These are phyloP conservation scores for Boletus pseudo-olivaceus DNA, from an alignment of 768 basidiomycete genomes.

Conservation along the genomic window DNA sequence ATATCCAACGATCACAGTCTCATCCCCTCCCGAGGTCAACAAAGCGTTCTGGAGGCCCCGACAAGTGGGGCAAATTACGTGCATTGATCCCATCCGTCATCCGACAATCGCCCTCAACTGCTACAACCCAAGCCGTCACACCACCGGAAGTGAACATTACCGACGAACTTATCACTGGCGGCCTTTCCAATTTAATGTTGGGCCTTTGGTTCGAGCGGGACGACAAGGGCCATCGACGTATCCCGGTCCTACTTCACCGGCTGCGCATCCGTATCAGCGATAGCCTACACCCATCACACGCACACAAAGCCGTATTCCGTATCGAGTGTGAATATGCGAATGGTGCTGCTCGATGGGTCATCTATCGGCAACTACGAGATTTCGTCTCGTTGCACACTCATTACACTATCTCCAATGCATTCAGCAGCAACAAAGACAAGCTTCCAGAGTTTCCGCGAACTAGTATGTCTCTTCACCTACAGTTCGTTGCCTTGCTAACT, in stretches of 20 bases:
- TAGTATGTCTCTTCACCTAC: slow-evolving; percentile 39
- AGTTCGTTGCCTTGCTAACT: not conserved
- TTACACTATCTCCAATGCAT: slow-evolving; percentile 81
- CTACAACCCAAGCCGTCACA: slow-evolving; percentile 44
- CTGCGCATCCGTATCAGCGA: slow-evolving; percentile 83
- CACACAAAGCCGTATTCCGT: slow-evolving; percentile 76
- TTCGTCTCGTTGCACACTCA: slow-evolving; percentile 88
- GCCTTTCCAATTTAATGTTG: slow-evolving; percentile 74
- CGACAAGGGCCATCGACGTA: slow-evolving; percentile 76
- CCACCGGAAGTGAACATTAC: slow-evolving; percentile 65
- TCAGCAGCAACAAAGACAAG: slow-evolving; percentile 65
- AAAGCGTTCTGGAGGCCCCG: slow-evolving; percentile 26
- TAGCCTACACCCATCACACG: slow-evolving; percentile 76
- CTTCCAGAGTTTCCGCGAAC: slow-evolving; percentile 92
- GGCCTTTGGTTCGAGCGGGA: slow-evolving; percentile 85
- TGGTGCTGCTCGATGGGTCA: slow-evolving; percentile 87
- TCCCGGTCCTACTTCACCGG: slow-evolving; percentile 76
- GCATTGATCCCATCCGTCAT: slow-evolving; percentile 60
- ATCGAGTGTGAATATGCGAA: slow-evolving; percentile 98
- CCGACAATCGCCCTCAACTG: slow-evolving; percentile 32
- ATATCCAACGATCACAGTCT: slow-evolving; percentile 24
- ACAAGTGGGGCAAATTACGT: slow-evolving; percentile 63
- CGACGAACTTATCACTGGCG: slow-evolving; percentile 78
- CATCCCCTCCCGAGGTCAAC: slow-evolving; percentile 24
- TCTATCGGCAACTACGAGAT: slow-evolving; percentile 91